Evolutionary conservation across 768 basidiomycete species (phyloP), one percentile per base, ranked within the genome.

Genomic region (Hortiboletus campestris): DNA sequence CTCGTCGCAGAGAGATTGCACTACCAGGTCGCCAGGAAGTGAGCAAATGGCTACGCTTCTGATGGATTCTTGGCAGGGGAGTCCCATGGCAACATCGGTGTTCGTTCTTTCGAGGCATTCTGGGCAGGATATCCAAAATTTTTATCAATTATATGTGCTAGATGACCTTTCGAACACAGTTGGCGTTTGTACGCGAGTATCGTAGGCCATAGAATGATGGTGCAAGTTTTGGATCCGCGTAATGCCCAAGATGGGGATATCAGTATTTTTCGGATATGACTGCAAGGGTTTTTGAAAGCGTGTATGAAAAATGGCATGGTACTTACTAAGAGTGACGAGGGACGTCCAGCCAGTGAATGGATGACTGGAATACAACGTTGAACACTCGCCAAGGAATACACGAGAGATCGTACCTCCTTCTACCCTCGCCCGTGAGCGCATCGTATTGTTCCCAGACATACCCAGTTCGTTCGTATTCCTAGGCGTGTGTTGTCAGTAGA

Each of bases 361-460:
- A 72, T 96, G 93, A 64, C 94, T 94, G 64, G 45, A 50, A 55
- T 28, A 40, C 17, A 48, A 45, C 20, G 44, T 58, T 25, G 35
- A 65, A 29, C 14, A 60, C 22, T 34, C 48, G 46, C 7, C 19
- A 49, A 44, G 41, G 35, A 38, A 53, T 57, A n/a, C 28, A n/a
- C 17, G 40, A 38, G 19, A 20, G 38, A 45, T 63, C 78, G n/a
- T 57, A 89, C 91, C 92, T 96, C 76, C 95, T 74, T 67, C 79
- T 79, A 2, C 95, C 95, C 68, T 92, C 82, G 17, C 95, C 95
- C 16, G 84, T 90, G 4, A 77, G 69, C 1, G 93, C 76, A 69
- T 98, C 88, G 69, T 98, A 98, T 71, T 98, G 96, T 72, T 98
- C 95, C 95, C 95, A 98, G 16, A 93, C 92, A 68, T 93, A 96